Evolutionary conservation across 352 stramenopile species (phyloP), one percentile per base, ranked within the genome.

Genomic region (Phytopythium sindhum): DNA sequence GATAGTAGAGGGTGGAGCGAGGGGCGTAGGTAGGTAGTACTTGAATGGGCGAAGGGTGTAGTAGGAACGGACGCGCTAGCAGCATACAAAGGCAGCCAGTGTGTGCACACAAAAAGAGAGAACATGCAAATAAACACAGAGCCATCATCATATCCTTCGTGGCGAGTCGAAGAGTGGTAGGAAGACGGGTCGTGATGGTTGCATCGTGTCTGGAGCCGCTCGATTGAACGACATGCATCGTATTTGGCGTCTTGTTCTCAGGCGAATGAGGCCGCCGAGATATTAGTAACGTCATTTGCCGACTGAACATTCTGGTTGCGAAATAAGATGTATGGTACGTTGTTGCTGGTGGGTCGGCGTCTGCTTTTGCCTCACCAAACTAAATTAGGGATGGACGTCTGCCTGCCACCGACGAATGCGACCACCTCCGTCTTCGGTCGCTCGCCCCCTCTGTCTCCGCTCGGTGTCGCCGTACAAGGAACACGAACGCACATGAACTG

Each of bases 1-100:
- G 45, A 52, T 52, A 73, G 69, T 77, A 77, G 72, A 75, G 44
- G 61, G 52, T 52, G 45, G 23, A 23, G 41, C 17, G n/a, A 52
- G n/a, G 21, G 44, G n/a, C n/a, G 51, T 57, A 57, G 51, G 51
- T 57, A 47, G 47, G 24, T 54, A 54, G 51, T 28, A 57, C 44
- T 50, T 50, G 44, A 50, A 35, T 35, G 31, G 31, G 31, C n/a
- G 41, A 24, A 10, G 33, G 35, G 39, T 21, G 39, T 4, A 26
- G 44, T 23, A 29, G 41, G 41, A n/a, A 15, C 41, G 4, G 14
- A 15, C 39, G 39, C 42, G 42, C 21, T 8, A 19, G 42, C 21
- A 26, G 44, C 44, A 50, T 14, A 1, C 44, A 2, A 23, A 50
- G 19, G 44, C 21, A n/a, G 31, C 31, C 4, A 35, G 8, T 35